Conservation (phyloP, 345 rosid genomes). For the Psidium guajava region DNA sequence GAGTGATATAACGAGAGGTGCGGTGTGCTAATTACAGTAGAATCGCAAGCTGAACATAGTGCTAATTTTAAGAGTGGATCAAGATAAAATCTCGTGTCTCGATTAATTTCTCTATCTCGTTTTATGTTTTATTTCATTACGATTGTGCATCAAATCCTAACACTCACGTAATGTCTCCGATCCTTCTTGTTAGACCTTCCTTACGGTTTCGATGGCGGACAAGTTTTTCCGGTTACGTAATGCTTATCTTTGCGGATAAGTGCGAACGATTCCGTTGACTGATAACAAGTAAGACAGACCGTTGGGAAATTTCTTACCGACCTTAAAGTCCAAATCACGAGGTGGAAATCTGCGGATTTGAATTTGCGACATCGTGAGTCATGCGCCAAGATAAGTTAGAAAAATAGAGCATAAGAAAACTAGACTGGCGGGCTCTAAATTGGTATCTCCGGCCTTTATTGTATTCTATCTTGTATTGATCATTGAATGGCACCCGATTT, state of each 20-base stretch:
- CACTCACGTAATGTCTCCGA: neutral
- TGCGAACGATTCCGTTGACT: neutral
- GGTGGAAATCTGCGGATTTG: neutral
- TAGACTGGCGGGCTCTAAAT: neutral
- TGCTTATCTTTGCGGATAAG: neutral
- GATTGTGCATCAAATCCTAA: no score
- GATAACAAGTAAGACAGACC: neutral
- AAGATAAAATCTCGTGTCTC: no score
- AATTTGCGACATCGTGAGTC: neutral
- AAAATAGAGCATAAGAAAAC: neutral
- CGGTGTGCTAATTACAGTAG: no score
- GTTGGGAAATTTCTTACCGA: neutral
- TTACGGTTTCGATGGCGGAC: neutral
- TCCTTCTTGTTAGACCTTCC: neutral
- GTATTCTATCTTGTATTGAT: neutral
- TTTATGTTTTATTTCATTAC: no score
- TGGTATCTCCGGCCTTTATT: neutral
- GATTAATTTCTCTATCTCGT: no score
- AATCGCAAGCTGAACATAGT: no score
- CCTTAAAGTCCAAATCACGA: neutral
- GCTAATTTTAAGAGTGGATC: no score
- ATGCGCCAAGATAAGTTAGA: neutral
- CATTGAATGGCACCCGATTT: neutral
- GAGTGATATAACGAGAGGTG: no score
- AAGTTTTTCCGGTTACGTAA: neutral